phyloP scores from a whole-genome alignment of 148 eudicot genomes.

The Gaultheria prostrata region DNA sequence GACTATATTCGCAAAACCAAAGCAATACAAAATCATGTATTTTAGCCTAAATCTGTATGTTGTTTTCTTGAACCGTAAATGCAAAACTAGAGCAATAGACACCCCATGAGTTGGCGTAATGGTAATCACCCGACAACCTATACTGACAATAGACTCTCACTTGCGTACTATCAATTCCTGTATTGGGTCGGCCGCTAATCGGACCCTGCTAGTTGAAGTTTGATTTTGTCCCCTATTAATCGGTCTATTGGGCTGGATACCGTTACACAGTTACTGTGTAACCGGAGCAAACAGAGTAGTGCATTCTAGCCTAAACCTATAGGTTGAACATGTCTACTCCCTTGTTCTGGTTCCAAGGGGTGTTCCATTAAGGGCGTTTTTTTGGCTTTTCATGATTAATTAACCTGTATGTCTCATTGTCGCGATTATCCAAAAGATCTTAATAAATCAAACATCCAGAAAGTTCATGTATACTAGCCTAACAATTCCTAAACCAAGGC shows the following conservation, averaged over 20 bases:
- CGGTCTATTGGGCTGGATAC: background rate
- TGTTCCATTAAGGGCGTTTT: too few species aligned
- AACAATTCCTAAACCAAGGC: slow-evolving; percentile 1
- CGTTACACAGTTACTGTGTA: too few species aligned
- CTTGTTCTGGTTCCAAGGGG: background rate
- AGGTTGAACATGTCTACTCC: background rate
- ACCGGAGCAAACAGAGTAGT: background rate
- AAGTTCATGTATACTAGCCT: background rate
- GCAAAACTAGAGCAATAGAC: too few species aligned
- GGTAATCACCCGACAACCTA: background rate
- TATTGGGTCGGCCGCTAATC: too few species aligned
- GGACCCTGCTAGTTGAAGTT: background rate
- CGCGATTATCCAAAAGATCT: background rate
- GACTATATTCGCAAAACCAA: too few species aligned
- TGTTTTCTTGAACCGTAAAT: too few species aligned
- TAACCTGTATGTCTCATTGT: background rate
- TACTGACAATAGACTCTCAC: background rate
- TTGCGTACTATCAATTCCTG: too few species aligned
- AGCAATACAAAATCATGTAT: too few species aligned
- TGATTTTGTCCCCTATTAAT: background rate
- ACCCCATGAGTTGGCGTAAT: background rate
- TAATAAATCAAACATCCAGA: background rate
- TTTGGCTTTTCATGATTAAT: too few species aligned
- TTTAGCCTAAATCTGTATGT: too few species aligned
- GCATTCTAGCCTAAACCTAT: background rate